Base-by-base conservation (phyloP, 2,329 filamentous ascomycete species). In the Penicillium janthinellum region DNA sequence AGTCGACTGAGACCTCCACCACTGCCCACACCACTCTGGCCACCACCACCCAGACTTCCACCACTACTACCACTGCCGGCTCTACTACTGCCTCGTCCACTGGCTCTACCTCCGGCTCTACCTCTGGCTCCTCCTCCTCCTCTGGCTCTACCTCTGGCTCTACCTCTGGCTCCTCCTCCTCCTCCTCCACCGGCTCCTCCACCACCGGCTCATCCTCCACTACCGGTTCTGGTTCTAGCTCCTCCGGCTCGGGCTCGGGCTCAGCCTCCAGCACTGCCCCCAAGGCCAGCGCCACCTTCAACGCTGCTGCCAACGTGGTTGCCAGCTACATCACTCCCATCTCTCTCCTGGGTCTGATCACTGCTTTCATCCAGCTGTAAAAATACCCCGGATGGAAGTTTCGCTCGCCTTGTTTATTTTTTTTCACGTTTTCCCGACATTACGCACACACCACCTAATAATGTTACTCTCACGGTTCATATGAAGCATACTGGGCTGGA, bases 361-460 rank as follows among this genome's bases (percentile, higher is more conserved):
- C 67, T 49, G 69, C 70, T 41, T 64, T 74, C 64, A 52, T 75
- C 47, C 70, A 72, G 64, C 61, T 75, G 57, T 74, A 68, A 65
- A 63, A 45, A 25, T 2, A 28, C 15, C n/a, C 8, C 11, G 55
- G 31, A 35, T 67, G 51, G 28, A 22, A 8, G 12, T 28, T 48
- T 11, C 14, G 22, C 25, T 41, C 22, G 17, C 25, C 12, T 35
- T 55, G n/a, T 17, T 44, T 47, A n/a, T 17, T 12, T 17, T 15
- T 44, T 37, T 55, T 45, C n/a, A 45, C 20, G 52, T 44, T 55
- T 47, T 15, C 31, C 47, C 37, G 51, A 53, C 38, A 15, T 37
- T 44, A 35, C 17, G n/a, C 17, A 45, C 52, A 28, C 31, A 17
- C 10, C 47, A 48, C 42, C 39, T 60, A 67, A 64, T 64, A 37